Evolutionary conservation across 169 alveolate genomes (phyloP).

Genomic region (Babesia ovis): DNA sequence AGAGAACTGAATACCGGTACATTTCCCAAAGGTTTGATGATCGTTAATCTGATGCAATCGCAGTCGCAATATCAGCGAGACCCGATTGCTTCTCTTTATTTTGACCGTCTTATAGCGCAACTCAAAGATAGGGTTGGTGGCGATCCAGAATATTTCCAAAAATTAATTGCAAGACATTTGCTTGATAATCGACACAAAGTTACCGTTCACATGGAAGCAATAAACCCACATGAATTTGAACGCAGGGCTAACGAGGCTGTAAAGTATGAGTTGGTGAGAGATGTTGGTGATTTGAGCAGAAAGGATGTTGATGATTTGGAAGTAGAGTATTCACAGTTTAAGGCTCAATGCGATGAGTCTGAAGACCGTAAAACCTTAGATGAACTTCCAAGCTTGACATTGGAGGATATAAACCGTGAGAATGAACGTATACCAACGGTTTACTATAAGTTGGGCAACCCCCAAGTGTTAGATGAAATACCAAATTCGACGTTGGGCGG

Average conservation of each 20-base stretch:
- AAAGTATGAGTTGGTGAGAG: conserved; percentile 36
- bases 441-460: conserved; percentile 44
- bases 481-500: conserved; percentile 20
- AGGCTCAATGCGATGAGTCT: conserved; percentile 50
- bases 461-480: conserved; percentile 7
- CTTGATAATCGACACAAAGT: conserved; percentile 68
- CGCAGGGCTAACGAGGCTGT: conserved; percentile 49
- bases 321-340: conserved; percentile 55
- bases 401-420: conserved; percentile 69
- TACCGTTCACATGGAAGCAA: conserved; percentile 68
- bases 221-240: conserved; percentile 68
- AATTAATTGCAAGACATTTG: conserved; percentile 64
- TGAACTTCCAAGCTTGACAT: conserved; percentile 65
- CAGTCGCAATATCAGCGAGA: conserved; percentile 51
- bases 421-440: conserved; percentile 71
- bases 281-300: conserved; percentile 61
- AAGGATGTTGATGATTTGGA: conserved; percentile 69
- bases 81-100: conserved; percentile 48
- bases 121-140: conserved; percentile 12
- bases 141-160: conserved; percentile 61
- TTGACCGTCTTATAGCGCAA: conserved; percentile 34
- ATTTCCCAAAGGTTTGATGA: conserved; percentile 61
- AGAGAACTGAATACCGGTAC: conserved; percentile 66
- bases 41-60: conserved; percentile 48
- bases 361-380: conserved; percentile 68